Conservation (phyloP, 306 rosid genomes). For the Urtica urens region DNA sequence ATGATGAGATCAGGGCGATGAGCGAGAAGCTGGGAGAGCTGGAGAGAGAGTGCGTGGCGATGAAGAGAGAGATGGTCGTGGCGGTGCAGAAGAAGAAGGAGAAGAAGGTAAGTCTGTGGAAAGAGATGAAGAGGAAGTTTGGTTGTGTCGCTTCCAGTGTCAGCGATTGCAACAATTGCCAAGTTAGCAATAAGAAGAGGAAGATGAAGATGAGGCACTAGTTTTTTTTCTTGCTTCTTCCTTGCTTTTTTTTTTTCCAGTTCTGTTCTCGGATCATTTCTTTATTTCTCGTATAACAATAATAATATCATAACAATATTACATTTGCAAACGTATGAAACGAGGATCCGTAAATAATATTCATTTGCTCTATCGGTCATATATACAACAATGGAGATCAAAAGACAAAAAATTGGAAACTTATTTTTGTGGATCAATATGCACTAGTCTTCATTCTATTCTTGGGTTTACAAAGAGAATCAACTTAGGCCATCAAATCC, state of each 20-base stretch:
- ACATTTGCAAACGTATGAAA: too few relatives aligned
- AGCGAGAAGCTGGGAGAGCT: slow-evolving; percentile 26
- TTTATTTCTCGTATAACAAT: too few relatives aligned
- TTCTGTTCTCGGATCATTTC: background rate
- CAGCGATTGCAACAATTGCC: slow-evolving; percentile 22
- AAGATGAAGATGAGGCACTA: slow-evolving; percentile 14
- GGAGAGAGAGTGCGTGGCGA: slow-evolving; percentile 34
- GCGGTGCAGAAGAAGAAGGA: slow-evolving; percentile 28
- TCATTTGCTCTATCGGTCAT: too few relatives aligned
- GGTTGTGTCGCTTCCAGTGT: slow-evolving; percentile 25
- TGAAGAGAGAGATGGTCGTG: slow-evolving; percentile 29
- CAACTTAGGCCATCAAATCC: too few relatives aligned
- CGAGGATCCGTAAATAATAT: too few relatives aligned
- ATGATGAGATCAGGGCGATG: slow-evolving; percentile 32
- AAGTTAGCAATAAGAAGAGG: slow-evolving; percentile 27
- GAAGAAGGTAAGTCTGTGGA: slow-evolving; percentile 39
- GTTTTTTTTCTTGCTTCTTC: slow-evolving; percentile 3
- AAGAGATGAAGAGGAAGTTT: slow-evolving; percentile 48
- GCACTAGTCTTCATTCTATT: too few relatives aligned
- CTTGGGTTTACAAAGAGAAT: too few relatives aligned
- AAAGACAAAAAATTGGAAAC: too few relatives aligned
- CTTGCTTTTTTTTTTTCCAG: background rate
- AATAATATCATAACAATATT: too few relatives aligned
- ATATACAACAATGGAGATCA: too few relatives aligned
- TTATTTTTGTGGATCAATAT: too few relatives aligned